Base-by-base conservation (phyloP, 2,329 filamentous ascomycete genomes). In the Fusarium tjaetaba region DNA sequence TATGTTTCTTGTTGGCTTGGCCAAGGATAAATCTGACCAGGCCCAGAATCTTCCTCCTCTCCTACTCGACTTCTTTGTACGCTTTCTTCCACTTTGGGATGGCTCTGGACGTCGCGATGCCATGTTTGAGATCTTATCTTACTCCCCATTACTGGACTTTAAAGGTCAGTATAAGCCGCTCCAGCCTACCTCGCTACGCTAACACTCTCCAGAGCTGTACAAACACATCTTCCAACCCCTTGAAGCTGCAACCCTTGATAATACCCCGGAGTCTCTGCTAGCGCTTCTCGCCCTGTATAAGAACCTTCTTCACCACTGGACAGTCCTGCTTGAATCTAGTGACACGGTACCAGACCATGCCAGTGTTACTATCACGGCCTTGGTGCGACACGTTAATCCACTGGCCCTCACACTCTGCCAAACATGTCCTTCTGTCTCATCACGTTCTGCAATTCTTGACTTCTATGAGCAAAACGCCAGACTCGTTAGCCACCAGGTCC, bases 231-330 rank as follows among this genome's bases (percentile, higher is more conserved):
- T 92, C 26, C 77, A 82, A 30, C 85, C 84, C 2, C 81, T 92
- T 18, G 89, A 92, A 75, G 80, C 80, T 2, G 84, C 83, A 28
- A 77, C 90, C 2, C 80, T 90, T 15, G 84, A 88, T 72, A 85
- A 86, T 46, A 84, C 84, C 2, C 66, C 85, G 0, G 77, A 84
- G 11, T 89, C 90, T 1, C 91, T 91, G 74, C 78, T 88, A 0
- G 84, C 84, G 5, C 83, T 97, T 5, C 85, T 96, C 6, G 81
- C 81, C 4, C 90, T 94, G 70, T 96, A 96, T 81, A 91, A 88
- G 4, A 81, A 82, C 16, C 83, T 97, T 11, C 86, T 96, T 51
- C 87, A 86, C 16, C 87, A 90, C 65, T 92, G 90, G 90, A 84
- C 83, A 11, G 79, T 84, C 15, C 70, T 81, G 7, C 80, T 91